Percentiles rank a stretch among this genome's conserved stretches.
Conservation (phyloP, 1,284 basidiomycete genomes). For the Anthracocystis walkeri region DNA sequence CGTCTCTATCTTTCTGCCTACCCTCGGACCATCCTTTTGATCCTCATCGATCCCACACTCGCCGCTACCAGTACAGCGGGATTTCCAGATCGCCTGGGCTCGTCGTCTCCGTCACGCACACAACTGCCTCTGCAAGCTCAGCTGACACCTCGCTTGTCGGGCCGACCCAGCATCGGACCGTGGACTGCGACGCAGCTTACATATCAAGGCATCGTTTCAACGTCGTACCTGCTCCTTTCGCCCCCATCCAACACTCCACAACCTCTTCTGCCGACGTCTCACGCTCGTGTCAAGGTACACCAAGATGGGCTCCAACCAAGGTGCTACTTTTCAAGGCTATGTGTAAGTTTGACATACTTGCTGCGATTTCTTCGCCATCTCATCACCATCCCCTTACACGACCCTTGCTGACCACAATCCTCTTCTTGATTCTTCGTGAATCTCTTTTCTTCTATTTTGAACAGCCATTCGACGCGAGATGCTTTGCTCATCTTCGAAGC, state of each 20-base stretch:
- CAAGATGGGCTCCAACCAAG: slow-evolving; percentile 30
- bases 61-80: too few species aligned
- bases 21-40: neutral
- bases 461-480: slow-evolving; percentile 92
- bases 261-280: neutral
- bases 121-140: slow-evolving; percentile 1
- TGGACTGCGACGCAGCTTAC: slow-evolving; percentile 5
- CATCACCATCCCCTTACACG: neutral
- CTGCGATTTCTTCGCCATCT: neutral
- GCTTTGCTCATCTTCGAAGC: slow-evolving; percentile 95
- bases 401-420: neutral
- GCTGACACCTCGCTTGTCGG: neutral
- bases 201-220: slow-evolving; percentile 13
- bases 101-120: too few species aligned
- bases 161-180: neutral
- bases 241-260: neutral
- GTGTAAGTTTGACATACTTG: slow-evolving; percentile 9
- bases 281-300: neutral
- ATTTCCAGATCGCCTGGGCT: too few species aligned
- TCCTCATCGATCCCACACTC: too few species aligned
- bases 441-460: slow-evolving; percentile 70
- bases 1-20: neutral
- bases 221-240: neutral
- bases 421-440: neutral
- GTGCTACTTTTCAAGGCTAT: slow-evolving; percentile 33